Evolutionary conservation across 305 asterid species (phyloP), one percentile per base, ranked within the genome.

Genomic region (Coffea humblotiana): DNA sequence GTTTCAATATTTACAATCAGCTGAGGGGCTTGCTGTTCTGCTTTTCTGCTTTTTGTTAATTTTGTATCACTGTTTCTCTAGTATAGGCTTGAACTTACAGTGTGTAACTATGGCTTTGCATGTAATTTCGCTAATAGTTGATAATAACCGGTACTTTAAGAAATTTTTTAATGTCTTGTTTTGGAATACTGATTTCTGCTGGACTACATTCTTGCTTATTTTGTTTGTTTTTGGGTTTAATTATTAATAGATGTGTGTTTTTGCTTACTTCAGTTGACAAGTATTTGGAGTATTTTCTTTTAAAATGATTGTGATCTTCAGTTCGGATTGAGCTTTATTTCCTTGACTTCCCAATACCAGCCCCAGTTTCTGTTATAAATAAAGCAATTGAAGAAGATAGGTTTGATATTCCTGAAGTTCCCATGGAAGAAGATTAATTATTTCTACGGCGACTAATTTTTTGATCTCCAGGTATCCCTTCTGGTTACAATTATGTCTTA

Each of bases 381-480:
- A 92, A 89, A 85, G 78, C 90, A 48, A 87, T 91, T 54, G 88
- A 87, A 81, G 96, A 92, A 86, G 97, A 92, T 84, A 90, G 94
- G 86, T 90, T 89, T 65, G 93, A 92, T 78, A 83, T 92, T 78
- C 97, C 97, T 1, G 91, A 90, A 29, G 96, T 92, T 67, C 97
- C 96, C 29, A 92, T 91, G 97, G 97, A 92, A 82, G 97, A 91
- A 84, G 96, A 91, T 81, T 91, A 81, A 80, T 9, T n/a, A 23
- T 51, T n/a, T 60, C 25, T 49, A 35, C 11, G 8, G 16, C 3
- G 7, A 64, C 64, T 27, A 63, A 4, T 13, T 54, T 49, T 29
- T 56, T 35, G 21, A 49, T 77, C 23, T 19, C 67, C 45, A 66
- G 74, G 74, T 77, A 47, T 37, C 43, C 43, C 43, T 37, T 37